A percentile compares a stretch with the other conserved stretches of the same genome.
Evolutionary conservation across 768 basidiomycete species (phyloP).

Genomic region (Boletus pseudopeckii): DNA sequence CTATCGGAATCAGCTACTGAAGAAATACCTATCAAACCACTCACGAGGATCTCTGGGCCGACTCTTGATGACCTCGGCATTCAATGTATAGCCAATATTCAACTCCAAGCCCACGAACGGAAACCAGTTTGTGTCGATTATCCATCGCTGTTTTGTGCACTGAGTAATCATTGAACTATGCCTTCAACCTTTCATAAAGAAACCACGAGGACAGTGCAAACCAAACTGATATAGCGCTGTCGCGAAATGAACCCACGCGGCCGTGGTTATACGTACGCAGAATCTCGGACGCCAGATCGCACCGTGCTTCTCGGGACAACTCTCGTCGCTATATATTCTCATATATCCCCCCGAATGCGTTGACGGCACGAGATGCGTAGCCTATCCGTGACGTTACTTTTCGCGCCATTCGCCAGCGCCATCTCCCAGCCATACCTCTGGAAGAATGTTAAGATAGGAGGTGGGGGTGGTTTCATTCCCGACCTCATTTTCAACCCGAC

Average conservation of each 20-base stretch:
- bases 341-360: neutral
- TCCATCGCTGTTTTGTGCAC: too few species aligned
- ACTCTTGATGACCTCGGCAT: too few species aligned
- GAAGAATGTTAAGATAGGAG: slow-evolving; percentile 57
- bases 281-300: neutral
- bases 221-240: neutral
- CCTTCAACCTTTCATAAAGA: too few species aligned
- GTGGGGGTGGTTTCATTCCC: slow-evolving; percentile 43
- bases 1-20: too few species aligned
- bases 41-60: too few species aligned
- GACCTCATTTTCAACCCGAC: slow-evolving; percentile 60
- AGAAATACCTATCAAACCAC: too few species aligned
- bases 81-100: too few species aligned
- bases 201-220: neutral
- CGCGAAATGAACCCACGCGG: too few species aligned
- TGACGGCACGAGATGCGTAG: neutral
- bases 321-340: neutral
- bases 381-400: neutral
- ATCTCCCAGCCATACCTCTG: slow-evolving; percentile 47
- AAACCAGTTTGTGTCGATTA: too few species aligned
- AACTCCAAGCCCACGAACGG: too few species aligned
- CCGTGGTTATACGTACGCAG: neutral
- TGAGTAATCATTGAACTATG: too few species aligned
- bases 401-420: neutral
- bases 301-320: too few species aligned